Evolutionary conservation across 805 yeast species (phyloP).

Genomic region (Ogataea nitratoaversa): DNA sequence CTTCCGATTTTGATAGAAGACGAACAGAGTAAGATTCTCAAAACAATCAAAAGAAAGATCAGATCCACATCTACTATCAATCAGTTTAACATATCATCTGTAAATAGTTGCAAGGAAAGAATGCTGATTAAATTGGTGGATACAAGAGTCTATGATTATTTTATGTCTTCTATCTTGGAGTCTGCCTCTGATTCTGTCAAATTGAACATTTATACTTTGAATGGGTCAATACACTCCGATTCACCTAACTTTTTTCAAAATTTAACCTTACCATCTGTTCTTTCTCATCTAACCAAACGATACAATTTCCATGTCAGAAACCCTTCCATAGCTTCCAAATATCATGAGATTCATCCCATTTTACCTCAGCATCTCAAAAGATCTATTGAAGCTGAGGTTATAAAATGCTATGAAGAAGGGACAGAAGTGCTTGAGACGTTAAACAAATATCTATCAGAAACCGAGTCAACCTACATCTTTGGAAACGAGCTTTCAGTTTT

Average conservation of each 20-base stretch:
- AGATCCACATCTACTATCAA: slow-evolving; percentile 35
- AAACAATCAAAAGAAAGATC: slow-evolving; percentile 29
- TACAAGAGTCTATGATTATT: slow-evolving; percentile 46
- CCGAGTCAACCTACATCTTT: slow-evolving; percentile 7
- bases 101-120: slow-evolving; percentile 28
- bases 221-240: not conserved
- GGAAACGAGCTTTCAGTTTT: slow-evolving; percentile 16
- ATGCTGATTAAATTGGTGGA: slow-evolving; percentile 42
- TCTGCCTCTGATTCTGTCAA: slow-evolving; percentile 1
- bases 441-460: slow-evolving; percentile 5
- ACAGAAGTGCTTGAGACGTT: slow-evolving; percentile 9
- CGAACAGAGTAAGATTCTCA: slow-evolving; percentile 27
- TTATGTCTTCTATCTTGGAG: slow-evolving; percentile 19
- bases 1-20: slow-evolving; percentile 58
- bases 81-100: slow-evolving; percentile 32
- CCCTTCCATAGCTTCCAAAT: slow-evolving; percentile 23
- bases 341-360: slow-evolving; percentile 4
- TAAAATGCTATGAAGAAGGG: slow-evolving; percentile 16
- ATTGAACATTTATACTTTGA: slow-evolving; percentile 10
- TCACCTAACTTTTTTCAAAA: slow-evolving; percentile 6
- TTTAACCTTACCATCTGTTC: slow-evolving; percentile 7
- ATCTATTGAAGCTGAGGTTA: slow-evolving; percentile 10
- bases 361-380: slow-evolving; percentile 3
- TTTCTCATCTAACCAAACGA: slow-evolving; percentile 24
- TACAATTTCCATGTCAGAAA: slow-evolving; percentile 36